phyloP scores from a whole-genome alignment of 495 filamentous ascomycete genomes.

The Talaromyces nanjingensis region DNA sequence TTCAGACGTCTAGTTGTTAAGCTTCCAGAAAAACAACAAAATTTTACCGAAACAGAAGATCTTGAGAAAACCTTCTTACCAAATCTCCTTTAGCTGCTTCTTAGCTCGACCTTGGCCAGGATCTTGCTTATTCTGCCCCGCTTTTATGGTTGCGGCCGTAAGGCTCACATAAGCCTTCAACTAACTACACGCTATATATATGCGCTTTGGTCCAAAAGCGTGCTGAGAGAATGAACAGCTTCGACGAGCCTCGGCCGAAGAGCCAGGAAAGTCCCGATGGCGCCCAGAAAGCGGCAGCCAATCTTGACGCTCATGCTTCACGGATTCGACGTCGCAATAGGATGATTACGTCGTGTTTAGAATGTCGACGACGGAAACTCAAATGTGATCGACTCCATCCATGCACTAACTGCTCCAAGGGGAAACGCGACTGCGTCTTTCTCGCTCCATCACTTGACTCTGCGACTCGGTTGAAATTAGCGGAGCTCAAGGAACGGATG shows the following conservation, averaged over 20 bases:
- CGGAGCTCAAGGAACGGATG: slow-evolving; percentile 65
- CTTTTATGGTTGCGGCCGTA: slow-evolving; percentile 2
- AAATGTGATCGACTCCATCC: slow-evolving; percentile 64
- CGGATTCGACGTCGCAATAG: slow-evolving; percentile 18
- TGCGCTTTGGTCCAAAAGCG: background rate
- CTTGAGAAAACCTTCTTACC: background rate
- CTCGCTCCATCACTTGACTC: slow-evolving; percentile 8
- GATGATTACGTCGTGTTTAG: slow-evolving; percentile 61
- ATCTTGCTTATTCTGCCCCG: background rate
- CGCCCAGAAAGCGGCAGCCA: background rate
- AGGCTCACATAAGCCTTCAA: background rate
- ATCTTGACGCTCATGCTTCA: background rate
- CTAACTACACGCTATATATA: background rate
- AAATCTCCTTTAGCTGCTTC: background rate
- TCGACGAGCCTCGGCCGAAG: background rate
- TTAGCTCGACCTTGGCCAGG: background rate
- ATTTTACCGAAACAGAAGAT: background rate
- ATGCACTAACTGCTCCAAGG: slow-evolving; percentile 53
- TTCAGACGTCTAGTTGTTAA: background rate
- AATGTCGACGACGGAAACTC: slow-evolving; percentile 64
- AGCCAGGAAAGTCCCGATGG: background rate
- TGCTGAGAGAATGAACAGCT: background rate
- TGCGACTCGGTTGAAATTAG: slow-evolving; percentile 38
- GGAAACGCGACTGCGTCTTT: slow-evolving; percentile 13
- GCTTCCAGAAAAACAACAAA: background rate